Evolutionary conservation across 2,329 filamentous ascomycete species (phyloP).

Genomic region (Ophiostoma quercus): DNA sequence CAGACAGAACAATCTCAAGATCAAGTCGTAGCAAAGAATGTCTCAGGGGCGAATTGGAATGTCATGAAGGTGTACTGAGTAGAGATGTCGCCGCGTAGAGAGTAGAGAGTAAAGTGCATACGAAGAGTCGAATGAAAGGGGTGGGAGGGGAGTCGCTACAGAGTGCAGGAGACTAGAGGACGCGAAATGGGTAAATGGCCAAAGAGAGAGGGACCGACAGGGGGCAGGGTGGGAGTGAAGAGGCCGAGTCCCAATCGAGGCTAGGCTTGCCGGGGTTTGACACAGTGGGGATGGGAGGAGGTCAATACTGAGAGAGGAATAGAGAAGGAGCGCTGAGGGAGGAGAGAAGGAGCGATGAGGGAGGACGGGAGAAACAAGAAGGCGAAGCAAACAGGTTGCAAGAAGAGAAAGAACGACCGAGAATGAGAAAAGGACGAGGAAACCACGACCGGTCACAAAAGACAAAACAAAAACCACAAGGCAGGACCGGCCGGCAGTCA

Average conservation of each 20-base stretch:
- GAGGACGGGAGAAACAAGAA: not conserved
- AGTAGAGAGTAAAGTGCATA: not conserved
- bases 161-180: not conserved
- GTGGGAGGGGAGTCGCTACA: constrained; percentile 4
- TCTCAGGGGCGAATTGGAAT: constrained; percentile 6
- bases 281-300: not conserved
- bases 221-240: not conserved
- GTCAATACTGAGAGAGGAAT: not conserved
- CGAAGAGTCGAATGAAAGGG: not conserved
- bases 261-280: constrained; percentile 15
- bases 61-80: not conserved
- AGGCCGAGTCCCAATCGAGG: not conserved
- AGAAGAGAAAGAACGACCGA: not conserved
- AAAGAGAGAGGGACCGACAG: constrained; percentile 11
- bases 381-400: not conserved
- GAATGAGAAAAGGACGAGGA: not conserved
- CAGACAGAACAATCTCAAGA: not conserved
- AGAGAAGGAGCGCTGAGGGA: not conserved
- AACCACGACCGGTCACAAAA: not conserved
- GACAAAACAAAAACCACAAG: not conserved
- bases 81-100: not conserved
- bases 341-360: not conserved
- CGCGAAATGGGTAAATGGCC: not conserved
- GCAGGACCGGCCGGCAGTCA: not conserved
- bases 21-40: not conserved